Base-by-base conservation (phyloP, 345 rosid genomes). In the Pugionium dolabratum region DNA sequence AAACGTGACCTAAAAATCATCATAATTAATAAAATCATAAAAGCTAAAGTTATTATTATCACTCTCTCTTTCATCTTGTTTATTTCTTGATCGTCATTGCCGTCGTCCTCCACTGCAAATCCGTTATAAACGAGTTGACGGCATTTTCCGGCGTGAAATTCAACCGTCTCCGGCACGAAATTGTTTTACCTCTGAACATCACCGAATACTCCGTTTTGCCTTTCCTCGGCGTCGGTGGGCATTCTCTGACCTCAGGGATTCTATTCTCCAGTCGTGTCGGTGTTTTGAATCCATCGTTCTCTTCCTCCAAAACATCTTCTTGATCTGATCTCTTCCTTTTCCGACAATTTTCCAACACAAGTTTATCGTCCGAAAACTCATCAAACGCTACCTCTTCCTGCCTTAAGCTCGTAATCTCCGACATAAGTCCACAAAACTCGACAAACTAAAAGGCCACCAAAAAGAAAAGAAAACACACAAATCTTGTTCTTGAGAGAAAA, bases 211-310 rank as follows among this genome's bases (percentile, higher is more conserved):
- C 45, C 29, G 9, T 46, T 10, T 2, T 6, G 4, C 48, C 10
- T 62, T 28, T 73, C 71, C 1, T 67, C 2, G 73, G 78, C 9
- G 69, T 69, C 54, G 59, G 59, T 42, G 78, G 78, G 5, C 78
- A 74, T 67, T 74, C 54, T 61, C 25, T 74, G 3, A 67, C 29
- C 54, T 3, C 26, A 40, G 65, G 69, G 47, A 74, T 67, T 62
- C 41, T 74, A 62, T 74, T 74, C 54, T 74, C 78, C 9, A 42
- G 60, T 27, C 69, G 59, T 37, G 77, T 74, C 27, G 77, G 77
- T 7, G 78, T 62, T 49, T 48, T 74, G n/a, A 61, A 74, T 32
- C 73, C 73, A 3, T 67, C 77, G 27, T 61, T 62, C 1, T 66
- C 68, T 27, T 59, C 66, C 3, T 50, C 37, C 43, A 36, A 2